Evolutionary conservation across 2,329 filamentous ascomycete genomes (phyloP).

Genomic region (Alternaria angustiovoidea): DNA sequence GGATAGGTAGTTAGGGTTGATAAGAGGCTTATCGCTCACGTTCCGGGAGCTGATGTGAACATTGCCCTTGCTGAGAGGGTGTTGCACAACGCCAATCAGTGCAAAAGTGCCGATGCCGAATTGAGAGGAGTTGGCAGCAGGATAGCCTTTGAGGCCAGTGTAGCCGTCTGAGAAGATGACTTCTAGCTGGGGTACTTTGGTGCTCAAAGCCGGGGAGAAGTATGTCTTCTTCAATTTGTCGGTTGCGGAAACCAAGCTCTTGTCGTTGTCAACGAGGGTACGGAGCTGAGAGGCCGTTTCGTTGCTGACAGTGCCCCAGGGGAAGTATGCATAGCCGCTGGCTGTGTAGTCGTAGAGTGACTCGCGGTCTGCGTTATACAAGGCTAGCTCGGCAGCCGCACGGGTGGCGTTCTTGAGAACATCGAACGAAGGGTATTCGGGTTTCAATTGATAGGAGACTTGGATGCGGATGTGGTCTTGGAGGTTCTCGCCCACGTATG

Average conservation of each 20-base stretch:
- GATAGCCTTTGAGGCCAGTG: slow-evolving; percentile 52
- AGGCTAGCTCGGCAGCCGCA: slow-evolving; percentile 52
- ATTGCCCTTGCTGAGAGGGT: slow-evolving; percentile 44
- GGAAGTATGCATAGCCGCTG: slow-evolving; percentile 53
- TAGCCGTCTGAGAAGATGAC: slow-evolving; percentile 58
- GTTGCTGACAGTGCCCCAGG: slow-evolving; percentile 52
- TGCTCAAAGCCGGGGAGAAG: slow-evolving; percentile 43
- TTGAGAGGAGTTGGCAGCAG: slow-evolving; percentile 32
- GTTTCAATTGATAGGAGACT: slow-evolving; percentile 32
- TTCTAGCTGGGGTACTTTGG: slow-evolving; percentile 53
- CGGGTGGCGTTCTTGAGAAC: slow-evolving; percentile 38
- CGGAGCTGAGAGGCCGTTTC: slow-evolving; percentile 42
- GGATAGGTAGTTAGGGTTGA: slow-evolving; percentile 42
- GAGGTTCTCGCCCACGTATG: slow-evolving; percentile 40
- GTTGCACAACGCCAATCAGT: slow-evolving; percentile 47
- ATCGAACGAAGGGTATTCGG: slow-evolving; percentile 35
- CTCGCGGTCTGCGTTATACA: slow-evolving; percentile 43
- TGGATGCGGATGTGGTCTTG: slow-evolving; percentile 47
- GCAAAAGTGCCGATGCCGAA: slow-evolving; percentile 43
- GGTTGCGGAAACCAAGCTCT: slow-evolving; percentile 20
- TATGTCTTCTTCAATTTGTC: slow-evolving; percentile 39
- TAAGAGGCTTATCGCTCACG: slow-evolving; percentile 33
- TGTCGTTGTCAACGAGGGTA: slow-evolving; percentile 41
- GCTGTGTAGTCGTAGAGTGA: slow-evolving; percentile 54
- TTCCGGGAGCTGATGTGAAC: slow-evolving; percentile 36